Conservation (phyloP, 768 basidiomycete genomes). For the Pulveroboletus sp. region DNA sequence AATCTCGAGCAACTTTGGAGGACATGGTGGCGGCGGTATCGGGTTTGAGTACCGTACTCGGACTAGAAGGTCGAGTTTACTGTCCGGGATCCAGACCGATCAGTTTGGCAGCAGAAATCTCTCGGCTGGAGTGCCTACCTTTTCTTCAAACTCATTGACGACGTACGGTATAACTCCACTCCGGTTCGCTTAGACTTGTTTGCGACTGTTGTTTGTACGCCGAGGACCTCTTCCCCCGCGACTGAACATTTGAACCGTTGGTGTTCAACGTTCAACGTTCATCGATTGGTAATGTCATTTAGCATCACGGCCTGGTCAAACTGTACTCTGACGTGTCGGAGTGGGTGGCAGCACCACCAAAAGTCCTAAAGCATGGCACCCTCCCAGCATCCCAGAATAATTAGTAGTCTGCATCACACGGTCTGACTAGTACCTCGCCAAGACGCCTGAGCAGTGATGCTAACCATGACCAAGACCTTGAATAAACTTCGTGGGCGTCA, state of each 20-base stretch:
- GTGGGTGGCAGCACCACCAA: no score
- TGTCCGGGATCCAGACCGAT: slow-evolving; percentile 31
- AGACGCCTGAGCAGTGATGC: no score
- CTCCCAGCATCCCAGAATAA: no score
- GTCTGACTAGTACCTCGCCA: no score
- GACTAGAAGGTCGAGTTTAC: slow-evolving; percentile 87
- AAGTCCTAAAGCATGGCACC: no score
- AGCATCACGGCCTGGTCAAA: no score
- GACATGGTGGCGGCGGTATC: slow-evolving; percentile 93
- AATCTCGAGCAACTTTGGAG: slow-evolving; percentile 90
- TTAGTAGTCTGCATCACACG: no score
- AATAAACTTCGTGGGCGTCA: background rate
- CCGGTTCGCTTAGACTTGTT: slow-evolving; percentile 7
- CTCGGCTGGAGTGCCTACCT: slow-evolving; percentile 34
- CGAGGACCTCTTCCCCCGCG: no score
- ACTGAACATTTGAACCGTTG: no score
- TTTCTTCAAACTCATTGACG: slow-evolving; percentile 53
- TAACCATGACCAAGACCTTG: background rate
- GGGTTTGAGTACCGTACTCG: slow-evolving; percentile 93
- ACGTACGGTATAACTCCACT: background rate
- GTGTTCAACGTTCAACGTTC: no score
- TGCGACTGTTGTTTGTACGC: slow-evolving; percentile 13
- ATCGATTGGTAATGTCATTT: no score
- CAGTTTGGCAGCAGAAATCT: background rate
- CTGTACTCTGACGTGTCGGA: no score